These are phyloP conservation scores for Sporobolus alterniflorus DNA, from an alignment of 202 grass and related monocot genomes.

Conservation along the genomic window DNA sequence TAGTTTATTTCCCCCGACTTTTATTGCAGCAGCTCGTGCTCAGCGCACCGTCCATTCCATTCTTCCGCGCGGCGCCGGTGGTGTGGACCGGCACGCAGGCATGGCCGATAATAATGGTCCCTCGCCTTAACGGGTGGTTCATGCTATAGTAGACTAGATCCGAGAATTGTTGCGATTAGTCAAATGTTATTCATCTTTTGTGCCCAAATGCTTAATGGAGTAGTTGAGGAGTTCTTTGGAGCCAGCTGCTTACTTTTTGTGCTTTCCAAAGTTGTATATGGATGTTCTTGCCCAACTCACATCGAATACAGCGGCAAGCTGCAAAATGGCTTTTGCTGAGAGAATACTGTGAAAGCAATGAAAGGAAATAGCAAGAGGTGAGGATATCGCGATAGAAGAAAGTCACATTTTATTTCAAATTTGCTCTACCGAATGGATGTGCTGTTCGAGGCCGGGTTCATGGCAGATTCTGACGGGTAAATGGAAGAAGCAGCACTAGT, in stretches of 20 bases:
- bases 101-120: neutral
- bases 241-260: no score
- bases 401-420: neutral
- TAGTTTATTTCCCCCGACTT: neutral
- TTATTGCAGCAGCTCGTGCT: neutral
- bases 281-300: no score
- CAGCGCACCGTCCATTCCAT: slow-evolving; percentile 1
- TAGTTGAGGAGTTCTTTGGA: no score
- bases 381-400: neutral
- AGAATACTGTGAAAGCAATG: neutral
- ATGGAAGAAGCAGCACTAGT: neutral
- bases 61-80: neutral
- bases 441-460: neutral
- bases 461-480: slow-evolving; percentile 43
- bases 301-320: no score
- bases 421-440: neutral
- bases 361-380: neutral
- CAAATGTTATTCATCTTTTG: no score
- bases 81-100: neutral
- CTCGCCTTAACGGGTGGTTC: neutral
- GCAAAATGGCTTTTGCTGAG: neutral
- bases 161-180: neutral
- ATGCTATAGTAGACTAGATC: neutral
- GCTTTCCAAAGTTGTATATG: no score
- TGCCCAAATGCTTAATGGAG: no score